Conservation (phyloP, 2,329 filamentous ascomycete species). For the Fusarium devonianum region DNA sequence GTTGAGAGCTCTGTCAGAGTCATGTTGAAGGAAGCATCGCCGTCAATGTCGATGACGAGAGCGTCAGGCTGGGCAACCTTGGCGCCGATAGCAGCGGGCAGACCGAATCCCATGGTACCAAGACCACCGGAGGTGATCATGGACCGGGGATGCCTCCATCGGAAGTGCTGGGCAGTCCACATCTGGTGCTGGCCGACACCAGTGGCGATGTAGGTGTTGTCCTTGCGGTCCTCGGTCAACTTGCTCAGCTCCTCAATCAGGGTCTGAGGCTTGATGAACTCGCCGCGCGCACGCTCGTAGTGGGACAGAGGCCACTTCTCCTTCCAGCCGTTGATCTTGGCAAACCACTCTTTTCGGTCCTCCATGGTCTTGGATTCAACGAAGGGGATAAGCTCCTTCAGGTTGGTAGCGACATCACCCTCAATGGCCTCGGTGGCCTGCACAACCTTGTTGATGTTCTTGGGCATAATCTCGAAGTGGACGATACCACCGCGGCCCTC, state of each 20-base stretch:
- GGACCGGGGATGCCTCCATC: constrained; percentile 88
- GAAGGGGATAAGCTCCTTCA: constrained; percentile 76
- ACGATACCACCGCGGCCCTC: constrained; percentile 93
- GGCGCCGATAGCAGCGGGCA: constrained; percentile 93
- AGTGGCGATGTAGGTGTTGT: constrained; percentile 86
- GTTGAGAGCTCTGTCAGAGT: constrained; percentile 94
- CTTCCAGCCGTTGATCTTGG: constrained; percentile 91
- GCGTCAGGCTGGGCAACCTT: constrained; percentile 82
- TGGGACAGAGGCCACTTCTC: constrained; percentile 82
- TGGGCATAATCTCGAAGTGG: constrained; percentile 98
- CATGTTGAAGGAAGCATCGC: constrained; percentile 99
- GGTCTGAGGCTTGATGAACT: constrained; percentile 92
- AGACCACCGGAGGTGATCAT: constrained; percentile 98
- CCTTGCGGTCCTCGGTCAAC: constrained; percentile 79
- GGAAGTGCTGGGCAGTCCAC: constrained; percentile 97
- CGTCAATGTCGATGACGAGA: constrained; percentile 94
- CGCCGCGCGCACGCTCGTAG: constrained; percentile 79
- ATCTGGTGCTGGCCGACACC: constrained; percentile 98
- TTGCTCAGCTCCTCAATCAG: constrained; percentile 90
- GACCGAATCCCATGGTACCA: constrained; percentile 86
- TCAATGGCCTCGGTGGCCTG: constrained; percentile 95
- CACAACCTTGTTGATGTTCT: constrained; percentile 99
- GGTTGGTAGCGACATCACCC: constrained; percentile 85
- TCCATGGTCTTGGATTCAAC: constrained; percentile 67
- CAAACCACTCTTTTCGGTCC: constrained; percentile 85